Conservation (phyloP, 2,329 filamentous ascomycete genomes). For the Microdochium nivale region DNA sequence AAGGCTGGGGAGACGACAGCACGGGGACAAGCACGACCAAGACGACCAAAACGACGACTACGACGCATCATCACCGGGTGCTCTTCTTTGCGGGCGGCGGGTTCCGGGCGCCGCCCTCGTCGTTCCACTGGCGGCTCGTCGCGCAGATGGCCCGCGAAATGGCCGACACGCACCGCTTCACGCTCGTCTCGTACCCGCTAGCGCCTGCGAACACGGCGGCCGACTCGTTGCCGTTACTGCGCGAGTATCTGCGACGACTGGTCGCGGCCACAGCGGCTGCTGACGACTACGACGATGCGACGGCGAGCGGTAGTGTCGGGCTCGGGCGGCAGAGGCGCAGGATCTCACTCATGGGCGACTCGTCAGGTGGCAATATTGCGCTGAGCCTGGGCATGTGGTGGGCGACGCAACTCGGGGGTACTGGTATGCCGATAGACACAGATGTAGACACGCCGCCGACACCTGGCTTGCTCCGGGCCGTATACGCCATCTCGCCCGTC, state of each 20-base stretch:
- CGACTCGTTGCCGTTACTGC: slow-evolving; percentile 34
- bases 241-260: slow-evolving; percentile 31
- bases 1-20: background rate
- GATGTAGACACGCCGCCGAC: slow-evolving; percentile 11
- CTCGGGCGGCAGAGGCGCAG: slow-evolving; percentile 30
- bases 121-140: slow-evolving; percentile 43
- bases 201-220: slow-evolving; percentile 43
- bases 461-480: slow-evolving; percentile 1
- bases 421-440: slow-evolving; percentile 20
- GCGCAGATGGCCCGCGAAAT: slow-evolving; percentile 33
- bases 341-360: slow-evolving; percentile 44
- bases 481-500: slow-evolving; percentile 10
- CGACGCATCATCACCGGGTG: slow-evolving; percentile 14
- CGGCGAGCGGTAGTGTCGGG: no score
- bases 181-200: slow-evolving; percentile 42
- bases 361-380: slow-evolving; percentile 44
- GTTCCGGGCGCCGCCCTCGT: slow-evolving; percentile 40
- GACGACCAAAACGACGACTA: background rate
- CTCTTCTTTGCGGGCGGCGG: slow-evolving; percentile 49
- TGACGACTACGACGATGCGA: slow-evolving; percentile 24
- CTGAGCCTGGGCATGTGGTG: slow-evolving; percentile 21
- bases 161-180: slow-evolving; percentile 24
- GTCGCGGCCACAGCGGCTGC: background rate
- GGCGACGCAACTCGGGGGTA: slow-evolving; percentile 17
- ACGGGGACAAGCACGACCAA: no score